These are phyloP conservation scores for Geranomyces michiganensis DNA, from an alignment of 192 early-diverging fungal species.

Conservation along the genomic window DNA sequence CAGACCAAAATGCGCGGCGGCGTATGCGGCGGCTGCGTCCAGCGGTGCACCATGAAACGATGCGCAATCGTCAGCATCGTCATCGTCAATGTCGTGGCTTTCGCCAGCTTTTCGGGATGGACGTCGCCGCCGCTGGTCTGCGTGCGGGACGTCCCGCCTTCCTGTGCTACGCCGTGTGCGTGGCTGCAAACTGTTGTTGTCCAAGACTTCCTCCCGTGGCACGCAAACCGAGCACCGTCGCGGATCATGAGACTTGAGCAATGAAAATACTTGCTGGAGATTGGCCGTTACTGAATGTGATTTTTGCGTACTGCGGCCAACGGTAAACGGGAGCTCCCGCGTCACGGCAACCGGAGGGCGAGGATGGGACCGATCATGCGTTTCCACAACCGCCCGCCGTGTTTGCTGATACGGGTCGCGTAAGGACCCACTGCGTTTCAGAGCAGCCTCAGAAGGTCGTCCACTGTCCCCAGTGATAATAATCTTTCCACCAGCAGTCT, in stretches of 20 bases:
- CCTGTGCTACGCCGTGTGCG: background rate
- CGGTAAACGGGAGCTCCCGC: constrained; percentile 59
- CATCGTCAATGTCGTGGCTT: constrained; percentile 6
- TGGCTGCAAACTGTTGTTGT: constrained; percentile 9
- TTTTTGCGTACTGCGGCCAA: constrained; percentile 57
- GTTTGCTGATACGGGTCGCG: no score
- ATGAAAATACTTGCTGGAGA: constrained; percentile 58
- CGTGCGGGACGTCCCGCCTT: no score
- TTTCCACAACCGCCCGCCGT: no score
- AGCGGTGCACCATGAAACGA: constrained; percentile 25
- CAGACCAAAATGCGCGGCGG: background rate
- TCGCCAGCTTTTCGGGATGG: background rate
- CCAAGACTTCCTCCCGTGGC: constrained; percentile 15
- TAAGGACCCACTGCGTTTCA: no score
- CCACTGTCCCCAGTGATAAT: no score
- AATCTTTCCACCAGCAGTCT: no score
- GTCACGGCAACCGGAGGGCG: no score
- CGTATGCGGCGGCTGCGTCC: constrained; percentile 13
- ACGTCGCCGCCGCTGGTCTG: background rate
- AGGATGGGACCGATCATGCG: no score
- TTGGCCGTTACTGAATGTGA: constrained; percentile 66
- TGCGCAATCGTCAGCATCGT: constrained; percentile 22
- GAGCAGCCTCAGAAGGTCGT: no score
- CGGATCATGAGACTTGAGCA: constrained; percentile 61
- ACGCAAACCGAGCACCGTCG: constrained; percentile 56